Percentiles rank a stretch among this genome's conserved stretches.
These are phyloP conservation scores for Xerocomellus amylosporus DNA, from an alignment of 768 basidiomycete species.

Conservation along the genomic window DNA sequence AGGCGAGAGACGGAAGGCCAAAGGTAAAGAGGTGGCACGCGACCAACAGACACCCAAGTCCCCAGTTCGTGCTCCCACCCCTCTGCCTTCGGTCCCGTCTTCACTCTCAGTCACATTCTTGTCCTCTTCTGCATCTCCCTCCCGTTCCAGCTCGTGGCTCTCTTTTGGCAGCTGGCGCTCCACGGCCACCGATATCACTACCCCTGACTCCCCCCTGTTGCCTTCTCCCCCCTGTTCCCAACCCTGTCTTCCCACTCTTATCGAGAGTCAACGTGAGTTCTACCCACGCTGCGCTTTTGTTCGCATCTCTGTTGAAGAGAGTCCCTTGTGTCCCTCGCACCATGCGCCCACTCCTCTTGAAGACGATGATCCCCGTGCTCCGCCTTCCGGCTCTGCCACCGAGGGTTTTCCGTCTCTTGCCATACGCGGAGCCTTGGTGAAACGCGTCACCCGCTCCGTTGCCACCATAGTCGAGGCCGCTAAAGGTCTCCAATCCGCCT, in stretches of 20 bases:
- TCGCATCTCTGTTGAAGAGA: conserved; percentile 37
- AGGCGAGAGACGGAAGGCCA: conserved; percentile 35
- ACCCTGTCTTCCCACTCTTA: conserved; percentile 31
- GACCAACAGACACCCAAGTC: conserved; percentile 12
- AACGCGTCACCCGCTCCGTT: conserved; percentile 37
- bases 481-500: conserved; percentile 55
- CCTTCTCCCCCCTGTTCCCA: conserved; percentile 28
- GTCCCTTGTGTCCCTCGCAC: conserved; percentile 31
- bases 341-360: conserved; percentile 2
- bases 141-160: conserved; percentile 42
- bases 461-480: conserved; percentile 49
- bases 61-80: conserved; percentile 11
- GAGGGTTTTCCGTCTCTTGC: not conserved
- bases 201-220: conserved; percentile 34
- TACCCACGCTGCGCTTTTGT: conserved; percentile 36
- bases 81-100: conserved; percentile 20
- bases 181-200: conserved; percentile 34
- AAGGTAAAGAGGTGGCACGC: conserved; percentile 43
- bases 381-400: not conserved
- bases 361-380: conserved; percentile 21
- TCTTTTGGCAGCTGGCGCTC: conserved; percentile 44
- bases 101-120: conserved; percentile 21
- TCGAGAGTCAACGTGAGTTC: conserved; percentile 33
- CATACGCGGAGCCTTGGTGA: conserved; percentile 15
- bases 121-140: conserved; percentile 30